Evolutionary conservation across 768 basidiomycete species (phyloP).

Genomic region (Termitomyces sp.): DNA sequence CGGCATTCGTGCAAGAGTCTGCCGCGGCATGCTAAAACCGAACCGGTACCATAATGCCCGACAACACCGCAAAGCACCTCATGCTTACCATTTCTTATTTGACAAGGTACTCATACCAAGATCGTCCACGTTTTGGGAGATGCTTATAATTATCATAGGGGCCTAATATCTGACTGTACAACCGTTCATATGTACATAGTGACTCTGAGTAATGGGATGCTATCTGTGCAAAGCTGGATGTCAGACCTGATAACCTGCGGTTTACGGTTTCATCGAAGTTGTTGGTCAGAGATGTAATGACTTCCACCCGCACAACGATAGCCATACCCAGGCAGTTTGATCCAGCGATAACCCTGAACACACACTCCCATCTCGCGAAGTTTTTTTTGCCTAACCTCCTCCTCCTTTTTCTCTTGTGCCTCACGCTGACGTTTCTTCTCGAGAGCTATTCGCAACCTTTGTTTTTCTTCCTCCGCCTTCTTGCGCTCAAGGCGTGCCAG

Average conservation of each 20-base stretch:
- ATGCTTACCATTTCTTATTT: too few species aligned
- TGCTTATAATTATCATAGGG: too few species aligned
- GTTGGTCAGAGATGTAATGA: conserved; percentile 18
- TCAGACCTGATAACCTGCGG: too few species aligned
- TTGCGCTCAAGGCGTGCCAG: conserved; percentile 18
- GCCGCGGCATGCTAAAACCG: too few species aligned
- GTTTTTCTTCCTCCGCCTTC: conserved; percentile 5
- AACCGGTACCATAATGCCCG: neutral
- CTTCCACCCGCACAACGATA: conserved; percentile 25
- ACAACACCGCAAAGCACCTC: too few species aligned
- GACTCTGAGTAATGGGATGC: too few species aligned
- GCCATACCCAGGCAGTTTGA: conserved; percentile 7
- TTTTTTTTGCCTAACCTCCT: conserved; percentile 41
- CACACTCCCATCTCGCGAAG: conserved; percentile 50
- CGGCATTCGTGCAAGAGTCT: neutral
- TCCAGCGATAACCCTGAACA: conserved; percentile 19
- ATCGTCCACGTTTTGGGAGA: too few species aligned
- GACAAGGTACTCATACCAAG: neutral
- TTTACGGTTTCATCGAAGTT: conserved; percentile 14
- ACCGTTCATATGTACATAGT: too few species aligned
- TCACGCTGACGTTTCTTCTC: conserved; percentile 13
- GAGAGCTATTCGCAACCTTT: neutral
- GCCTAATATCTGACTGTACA: too few species aligned
- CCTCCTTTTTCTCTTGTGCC: conserved; percentile 22
- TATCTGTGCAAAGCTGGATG: too few species aligned